phyloP scores from a whole-genome alignment of 2,329 filamentous ascomycete species.

The Thelonectria discophora region DNA sequence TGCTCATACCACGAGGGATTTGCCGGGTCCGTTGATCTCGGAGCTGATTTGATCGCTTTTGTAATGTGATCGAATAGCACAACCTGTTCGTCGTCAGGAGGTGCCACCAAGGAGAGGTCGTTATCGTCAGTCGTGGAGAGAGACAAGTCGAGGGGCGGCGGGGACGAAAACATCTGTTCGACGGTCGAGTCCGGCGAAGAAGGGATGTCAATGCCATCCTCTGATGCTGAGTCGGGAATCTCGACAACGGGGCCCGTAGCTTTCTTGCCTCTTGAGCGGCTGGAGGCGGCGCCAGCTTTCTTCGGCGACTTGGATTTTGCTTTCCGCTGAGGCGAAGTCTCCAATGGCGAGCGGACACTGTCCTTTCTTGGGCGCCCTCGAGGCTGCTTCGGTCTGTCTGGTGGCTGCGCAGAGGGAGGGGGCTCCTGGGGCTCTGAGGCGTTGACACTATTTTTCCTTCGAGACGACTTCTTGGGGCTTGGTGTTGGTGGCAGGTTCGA shows the following conservation, averaged over 20 bases:
- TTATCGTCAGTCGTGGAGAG: conserved; percentile 55
- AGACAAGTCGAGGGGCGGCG: conserved; percentile 54
- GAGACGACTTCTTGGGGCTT: conserved; percentile 39
- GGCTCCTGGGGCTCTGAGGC: conserved; percentile 44
- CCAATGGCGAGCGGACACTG: conserved; percentile 18
- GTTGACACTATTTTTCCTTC: conserved; percentile 43
- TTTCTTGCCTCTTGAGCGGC: conserved; percentile 33
- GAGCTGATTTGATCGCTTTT: conserved; percentile 60
- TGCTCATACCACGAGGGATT: conserved; percentile 86
- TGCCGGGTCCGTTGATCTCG: conserved; percentile 58
- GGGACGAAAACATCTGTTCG: conserved; percentile 55
- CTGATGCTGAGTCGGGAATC: conserved; percentile 62
- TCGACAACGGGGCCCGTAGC: conserved; percentile 48
- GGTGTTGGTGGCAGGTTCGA: conserved; percentile 40
- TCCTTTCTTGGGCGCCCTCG: conserved; percentile 56
- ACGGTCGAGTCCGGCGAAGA: conserved; percentile 48
- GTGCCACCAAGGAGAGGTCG: conserved; percentile 52
- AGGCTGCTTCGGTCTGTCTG: conserved; percentile 47
- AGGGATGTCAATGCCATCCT: conserved; percentile 43
- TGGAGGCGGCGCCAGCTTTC: conserved; percentile 8
- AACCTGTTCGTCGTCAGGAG: conserved; percentile 54
- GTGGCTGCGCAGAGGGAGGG: conserved; percentile 47
- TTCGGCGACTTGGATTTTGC: conserved; percentile 23
- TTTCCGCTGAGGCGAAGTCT: conserved; percentile 17
- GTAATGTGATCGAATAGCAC: conserved; percentile 63